A percentile compares a stretch with the other conserved stretches of the same genome.
Evolutionary conservation across 176 grass and related monocot genomes (phyloP).

Genomic region (Musa itinerans): DNA sequence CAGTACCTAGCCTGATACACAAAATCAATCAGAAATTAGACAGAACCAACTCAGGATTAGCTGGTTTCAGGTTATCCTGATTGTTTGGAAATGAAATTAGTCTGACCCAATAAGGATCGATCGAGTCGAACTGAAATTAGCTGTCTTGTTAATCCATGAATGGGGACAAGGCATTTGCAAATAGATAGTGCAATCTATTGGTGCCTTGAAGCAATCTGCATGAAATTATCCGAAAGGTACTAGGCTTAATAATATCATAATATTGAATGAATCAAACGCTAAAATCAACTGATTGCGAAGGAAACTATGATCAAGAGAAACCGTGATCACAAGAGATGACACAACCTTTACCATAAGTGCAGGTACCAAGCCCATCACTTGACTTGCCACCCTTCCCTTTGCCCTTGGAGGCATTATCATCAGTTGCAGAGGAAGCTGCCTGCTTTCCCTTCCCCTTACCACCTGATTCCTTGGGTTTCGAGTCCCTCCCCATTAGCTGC

Average conservation of each 20-base stretch:
- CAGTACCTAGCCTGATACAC: neutral
- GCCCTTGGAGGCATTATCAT: conserved; percentile 45
- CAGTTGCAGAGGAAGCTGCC: conserved; percentile 29
- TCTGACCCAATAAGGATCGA: neutral
- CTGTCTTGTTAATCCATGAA: neutral
- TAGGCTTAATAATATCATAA: too few species aligned
- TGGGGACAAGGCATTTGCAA: neutral
- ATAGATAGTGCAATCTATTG: neutral
- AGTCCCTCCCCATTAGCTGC: conserved; percentile 67
- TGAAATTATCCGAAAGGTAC: too few species aligned
- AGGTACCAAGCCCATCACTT: conserved; percentile 73
- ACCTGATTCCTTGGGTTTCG: conserved; percentile 62
- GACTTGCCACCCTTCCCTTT: conserved; percentile 90
- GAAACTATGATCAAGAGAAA: too few species aligned
- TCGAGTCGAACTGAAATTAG: too few species aligned
- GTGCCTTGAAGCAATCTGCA: too few species aligned
- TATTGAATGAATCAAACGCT: too few species aligned
- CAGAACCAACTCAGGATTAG: neutral
- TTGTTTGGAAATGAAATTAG: neutral
- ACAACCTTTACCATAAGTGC: conserved; percentile 92
- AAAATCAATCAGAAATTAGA: neutral
- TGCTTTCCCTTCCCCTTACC: conserved; percentile 81
- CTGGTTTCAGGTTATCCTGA: neutral
- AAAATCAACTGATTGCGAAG: too few species aligned
- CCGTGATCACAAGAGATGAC: neutral